phyloP scores from a whole-genome alignment of 148 eudicot species.

The Polygonum maritimum region DNA sequence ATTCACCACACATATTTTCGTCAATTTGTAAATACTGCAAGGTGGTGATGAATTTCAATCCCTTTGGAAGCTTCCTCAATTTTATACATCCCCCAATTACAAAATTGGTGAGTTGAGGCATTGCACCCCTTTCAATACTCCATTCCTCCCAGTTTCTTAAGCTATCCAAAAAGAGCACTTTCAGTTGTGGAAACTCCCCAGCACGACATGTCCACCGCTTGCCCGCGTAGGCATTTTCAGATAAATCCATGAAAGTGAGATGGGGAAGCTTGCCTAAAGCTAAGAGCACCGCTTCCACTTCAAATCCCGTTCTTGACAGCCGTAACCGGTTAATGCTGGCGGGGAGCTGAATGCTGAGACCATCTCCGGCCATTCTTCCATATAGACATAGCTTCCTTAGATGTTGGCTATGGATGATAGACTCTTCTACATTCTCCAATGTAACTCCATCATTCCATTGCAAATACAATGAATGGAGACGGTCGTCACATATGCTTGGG shows the following conservation, averaged over 20 bases:
- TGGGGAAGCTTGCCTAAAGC: constrained; percentile 13
- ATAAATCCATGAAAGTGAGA: constrained; percentile 14
- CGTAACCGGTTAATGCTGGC: constrained; percentile 18
- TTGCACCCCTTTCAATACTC: constrained; percentile 14
- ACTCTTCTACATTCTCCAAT: not conserved
- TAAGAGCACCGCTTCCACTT: not conserved
- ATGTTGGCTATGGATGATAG: not conserved
- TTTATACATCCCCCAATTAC: constrained; percentile 11
- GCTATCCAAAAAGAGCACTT: constrained; percentile 14
- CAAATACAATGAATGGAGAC: constrained; percentile 15
- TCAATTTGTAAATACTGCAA: constrained; percentile 15
- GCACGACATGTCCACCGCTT: constrained; percentile 7
- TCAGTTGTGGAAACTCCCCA: constrained; percentile 12
- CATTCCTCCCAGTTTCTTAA: constrained; percentile 13
- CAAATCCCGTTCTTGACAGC: constrained; percentile 10
- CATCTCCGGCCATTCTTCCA: constrained; percentile 17
- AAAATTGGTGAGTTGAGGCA: constrained; percentile 7
- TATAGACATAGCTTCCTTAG: constrained; percentile 15
- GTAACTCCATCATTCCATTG: constrained; percentile 17
- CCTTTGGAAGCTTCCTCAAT: constrained; percentile 12
- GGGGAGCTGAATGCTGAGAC: constrained; percentile 8
- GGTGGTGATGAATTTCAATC: constrained; percentile 8
- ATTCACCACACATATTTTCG: constrained; percentile 16
- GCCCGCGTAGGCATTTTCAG: constrained; percentile 19
- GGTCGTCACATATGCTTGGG: constrained; percentile 4